Evolutionary conservation across 2,329 filamentous ascomycete genomes (phyloP).

Genomic region (Claviceps sp.): DNA sequence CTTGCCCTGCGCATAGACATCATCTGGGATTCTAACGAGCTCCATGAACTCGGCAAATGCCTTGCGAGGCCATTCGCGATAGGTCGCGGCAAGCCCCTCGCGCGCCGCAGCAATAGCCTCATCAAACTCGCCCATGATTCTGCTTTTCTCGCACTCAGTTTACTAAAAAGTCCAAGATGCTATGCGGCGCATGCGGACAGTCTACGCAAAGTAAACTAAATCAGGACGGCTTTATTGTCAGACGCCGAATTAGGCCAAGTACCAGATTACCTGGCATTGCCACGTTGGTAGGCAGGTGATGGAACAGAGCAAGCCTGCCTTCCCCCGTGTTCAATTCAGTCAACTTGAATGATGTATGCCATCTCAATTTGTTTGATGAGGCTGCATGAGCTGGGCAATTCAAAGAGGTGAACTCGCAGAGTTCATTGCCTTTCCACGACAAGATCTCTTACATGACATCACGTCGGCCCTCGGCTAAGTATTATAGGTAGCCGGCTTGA

Average conservation of each 20-base stretch:
- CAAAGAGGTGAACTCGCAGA: not conserved
- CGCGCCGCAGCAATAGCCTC: slow-evolving; percentile 1
- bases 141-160: not conserved
- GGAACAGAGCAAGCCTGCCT: not conserved
- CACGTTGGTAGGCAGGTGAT: not conserved
- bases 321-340: not conserved
- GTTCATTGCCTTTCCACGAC: too few relatives aligned
- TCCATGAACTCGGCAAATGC: slow-evolving; percentile 19
- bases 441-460: not conserved
- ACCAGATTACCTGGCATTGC: not conserved
- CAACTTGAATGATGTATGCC: not conserved
- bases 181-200: not conserved
- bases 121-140: slow-evolving; percentile 2
- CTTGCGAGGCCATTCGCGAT: slow-evolving; percentile 9
- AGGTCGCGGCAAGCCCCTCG: not conserved
- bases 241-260: not conserved
- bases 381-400: not conserved
- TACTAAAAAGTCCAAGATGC: not conserved
- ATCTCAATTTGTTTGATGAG: not conserved
- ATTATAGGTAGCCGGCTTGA: too few relatives aligned
- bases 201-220: not conserved
- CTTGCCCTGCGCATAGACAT: not conserved
- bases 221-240: not conserved
- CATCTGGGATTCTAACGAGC: slow-evolving; percentile 12
- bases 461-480: not conserved